These are phyloP conservation scores for Pyrenula aspistea DNA, from an alignment of 495 filamentous ascomycete species.

Conservation along the genomic window DNA sequence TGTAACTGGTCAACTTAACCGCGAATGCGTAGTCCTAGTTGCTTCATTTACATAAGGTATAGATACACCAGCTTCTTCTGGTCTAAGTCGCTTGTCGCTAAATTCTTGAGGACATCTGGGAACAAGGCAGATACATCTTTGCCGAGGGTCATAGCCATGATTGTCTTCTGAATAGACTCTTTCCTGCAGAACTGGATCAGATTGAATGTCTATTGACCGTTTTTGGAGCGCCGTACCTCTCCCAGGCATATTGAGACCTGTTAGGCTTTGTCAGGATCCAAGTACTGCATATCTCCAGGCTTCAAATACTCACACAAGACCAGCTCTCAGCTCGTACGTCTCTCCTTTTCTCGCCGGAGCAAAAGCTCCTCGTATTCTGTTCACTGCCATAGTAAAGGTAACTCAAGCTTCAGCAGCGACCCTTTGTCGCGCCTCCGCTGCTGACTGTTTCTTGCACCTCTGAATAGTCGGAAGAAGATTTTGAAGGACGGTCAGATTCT, in stretches of 20 bases:
- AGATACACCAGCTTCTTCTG: slow-evolving; percentile 99
- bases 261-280: no score
- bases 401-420: slow-evolving; percentile 31
- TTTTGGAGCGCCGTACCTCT: slow-evolving; percentile 43
- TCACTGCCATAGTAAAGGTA: slow-evolving; percentile 67
- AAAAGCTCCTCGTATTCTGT: slow-evolving; percentile 90
- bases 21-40: no score
- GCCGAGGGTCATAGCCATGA: slow-evolving; percentile 98
- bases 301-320: slow-evolving; percentile 54
- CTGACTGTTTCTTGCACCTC: no score
- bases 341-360: slow-evolving; percentile 89
- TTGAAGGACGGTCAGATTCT: no score
- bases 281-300: slow-evolving; percentile 13
- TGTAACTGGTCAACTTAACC: no score
- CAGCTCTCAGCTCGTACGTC: slow-evolving; percentile 94
- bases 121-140: slow-evolving; percentile 98
- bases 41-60: slow-evolving; percentile 75
- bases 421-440: slow-evolving; percentile 34
- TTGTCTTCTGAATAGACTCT: slow-evolving; percentile 97
- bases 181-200: slow-evolving; percentile 47
- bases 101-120: slow-evolving; percentile 97
- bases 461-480: no score
- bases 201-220: not conserved
- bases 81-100: slow-evolving; percentile 86
- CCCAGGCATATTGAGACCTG: slow-evolving; percentile 94